Evolutionary conservation across 2,329 filamentous ascomycete species (phyloP).

Genomic region (Plenodomus lindquistii): DNA sequence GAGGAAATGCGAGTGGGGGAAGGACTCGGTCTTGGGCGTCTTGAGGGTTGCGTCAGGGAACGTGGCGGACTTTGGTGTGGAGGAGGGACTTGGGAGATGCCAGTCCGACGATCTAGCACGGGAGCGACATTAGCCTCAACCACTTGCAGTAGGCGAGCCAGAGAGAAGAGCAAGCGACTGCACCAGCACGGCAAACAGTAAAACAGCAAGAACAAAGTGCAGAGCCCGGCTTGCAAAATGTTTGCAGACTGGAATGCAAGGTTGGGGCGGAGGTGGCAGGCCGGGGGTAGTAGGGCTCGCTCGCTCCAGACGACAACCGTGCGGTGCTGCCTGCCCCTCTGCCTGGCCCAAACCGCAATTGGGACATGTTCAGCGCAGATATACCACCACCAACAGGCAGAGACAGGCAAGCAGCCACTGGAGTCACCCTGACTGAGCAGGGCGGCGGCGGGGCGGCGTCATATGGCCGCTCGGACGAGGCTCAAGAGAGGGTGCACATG

Average conservation of each 20-base stretch:
- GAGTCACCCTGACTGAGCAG: slow-evolving; percentile 12
- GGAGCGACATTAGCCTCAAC: slow-evolving; percentile 39
- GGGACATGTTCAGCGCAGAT: slow-evolving; percentile 21
- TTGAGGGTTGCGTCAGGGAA: slow-evolving; percentile 48
- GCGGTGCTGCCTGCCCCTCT: slow-evolving; percentile 44
- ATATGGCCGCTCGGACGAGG: slow-evolving; percentile 8
- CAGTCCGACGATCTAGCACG: slow-evolving; percentile 51
- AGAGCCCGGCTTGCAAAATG: neutral
- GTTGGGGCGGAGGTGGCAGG: slow-evolving; percentile 23
- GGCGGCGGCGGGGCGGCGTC: slow-evolving; percentile 15
- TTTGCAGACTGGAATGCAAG: slow-evolving; percentile 16
- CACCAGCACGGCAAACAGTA: slow-evolving; percentile 6
- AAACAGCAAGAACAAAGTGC: slow-evolving; percentile 3
- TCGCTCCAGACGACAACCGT: slow-evolving; percentile 35
- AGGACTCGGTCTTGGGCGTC: slow-evolving; percentile 50
- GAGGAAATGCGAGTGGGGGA: slow-evolving; percentile 51
- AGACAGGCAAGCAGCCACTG: slow-evolving; percentile 15
- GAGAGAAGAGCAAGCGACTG: neutral
- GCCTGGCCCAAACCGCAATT: slow-evolving; percentile 31
- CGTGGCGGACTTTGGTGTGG: slow-evolving; percentile 51
- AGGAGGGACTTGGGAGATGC: slow-evolving; percentile 55
- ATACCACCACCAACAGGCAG: slow-evolving; percentile 25
- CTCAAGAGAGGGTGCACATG: slow-evolving; percentile 14
- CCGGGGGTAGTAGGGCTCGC: slow-evolving; percentile 29
- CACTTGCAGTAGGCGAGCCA: slow-evolving; percentile 22